Conservation (phyloP, 805 yeast species). For the Candida qinlingensis region DNA sequence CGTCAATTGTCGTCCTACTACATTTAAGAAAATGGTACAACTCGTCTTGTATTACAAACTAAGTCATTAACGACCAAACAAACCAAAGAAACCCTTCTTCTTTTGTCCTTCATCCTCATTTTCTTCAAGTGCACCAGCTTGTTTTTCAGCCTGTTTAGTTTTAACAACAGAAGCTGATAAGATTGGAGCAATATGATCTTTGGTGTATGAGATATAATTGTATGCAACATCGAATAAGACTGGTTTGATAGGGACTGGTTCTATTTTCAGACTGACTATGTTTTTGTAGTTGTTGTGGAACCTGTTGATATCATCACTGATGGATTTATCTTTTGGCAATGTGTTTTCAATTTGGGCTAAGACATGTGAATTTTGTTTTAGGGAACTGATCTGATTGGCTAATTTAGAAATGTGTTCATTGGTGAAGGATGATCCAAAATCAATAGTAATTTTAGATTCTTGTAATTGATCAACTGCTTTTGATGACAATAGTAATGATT, state of each 20-base stretch:
- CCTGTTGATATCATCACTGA: slow-evolving; percentile 19
- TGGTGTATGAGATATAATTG: slow-evolving; percentile 60
- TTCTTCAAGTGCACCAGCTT: slow-evolving; percentile 3
- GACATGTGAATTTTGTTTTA: slow-evolving; percentile 33
- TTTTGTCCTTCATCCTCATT: slow-evolving; percentile 28
- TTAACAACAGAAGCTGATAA: slow-evolving; percentile 10
- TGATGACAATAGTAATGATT: slow-evolving; percentile 42
- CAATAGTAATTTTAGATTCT: slow-evolving; percentile 9
- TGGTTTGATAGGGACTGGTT: slow-evolving; percentile 75
- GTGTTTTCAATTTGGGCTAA: slow-evolving; percentile 42
- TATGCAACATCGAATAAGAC: slow-evolving; percentile 87
- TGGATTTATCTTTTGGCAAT: slow-evolving; percentile 20
- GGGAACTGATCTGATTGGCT: slow-evolving; percentile 11
- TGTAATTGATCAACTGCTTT: slow-evolving; percentile 26
- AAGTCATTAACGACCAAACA: slow-evolving; percentile 47
- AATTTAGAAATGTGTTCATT: slow-evolving; percentile 29
- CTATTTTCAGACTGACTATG: slow-evolving; percentile 27
- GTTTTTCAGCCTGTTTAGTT: neutral
- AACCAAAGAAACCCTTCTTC: slow-evolving; percentile 68
- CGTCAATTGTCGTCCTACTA: too few species aligned
- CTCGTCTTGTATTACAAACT: too few species aligned
- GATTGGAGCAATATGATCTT: slow-evolving; percentile 10
- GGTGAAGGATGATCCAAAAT: slow-evolving; percentile 28
- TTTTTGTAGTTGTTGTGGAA: slow-evolving; percentile 22
- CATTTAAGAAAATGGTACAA: too few species aligned